phyloP scores from a whole-genome alignment of 495 filamentous ascomycete genomes.

The Xylaria flabelliformis region DNA sequence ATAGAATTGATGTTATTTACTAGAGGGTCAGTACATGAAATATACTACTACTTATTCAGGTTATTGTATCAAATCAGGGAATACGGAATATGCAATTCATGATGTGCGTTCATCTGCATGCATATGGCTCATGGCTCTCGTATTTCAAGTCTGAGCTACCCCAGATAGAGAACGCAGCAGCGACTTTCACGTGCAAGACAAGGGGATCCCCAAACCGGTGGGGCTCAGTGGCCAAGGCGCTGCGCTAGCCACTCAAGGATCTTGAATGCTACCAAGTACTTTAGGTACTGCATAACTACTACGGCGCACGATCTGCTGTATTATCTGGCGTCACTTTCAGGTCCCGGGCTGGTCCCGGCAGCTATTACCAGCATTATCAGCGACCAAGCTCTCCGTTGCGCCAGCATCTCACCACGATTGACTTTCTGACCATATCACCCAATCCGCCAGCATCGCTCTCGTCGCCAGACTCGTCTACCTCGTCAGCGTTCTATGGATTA shows the following conservation, averaged over 20 bases:
- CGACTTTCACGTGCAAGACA: conserved; percentile 10
- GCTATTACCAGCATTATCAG: neutral
- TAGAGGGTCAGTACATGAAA: too few species aligned
- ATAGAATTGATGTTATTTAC: neutral
- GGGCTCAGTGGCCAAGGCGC: neutral
- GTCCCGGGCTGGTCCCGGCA: neutral
- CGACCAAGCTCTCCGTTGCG: conserved; percentile 7
- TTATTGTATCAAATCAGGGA: neutral
- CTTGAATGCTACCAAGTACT: conserved; percentile 1
- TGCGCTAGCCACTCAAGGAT: neutral
- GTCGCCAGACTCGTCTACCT: conserved; percentile 3
- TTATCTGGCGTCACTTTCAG: conserved; percentile 15
- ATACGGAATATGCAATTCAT: too few species aligned
- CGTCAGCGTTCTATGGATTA: neutral
- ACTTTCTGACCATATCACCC: conserved; percentile 3
- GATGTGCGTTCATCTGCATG: too few species aligned
- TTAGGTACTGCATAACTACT: neutral
- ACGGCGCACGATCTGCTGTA: conserved; percentile 10
- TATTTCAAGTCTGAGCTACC: too few species aligned
- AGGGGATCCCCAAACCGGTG: neutral
- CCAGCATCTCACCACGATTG: neutral
- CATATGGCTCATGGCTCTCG: too few species aligned
- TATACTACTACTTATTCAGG: neutral
- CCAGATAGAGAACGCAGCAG: neutral
- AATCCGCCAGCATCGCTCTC: neutral